Evolutionary conservation across 176 grass and related monocot genomes (phyloP), one percentile per base, ranked within the genome.

Genomic region (Cenchrus purpureus): DNA sequence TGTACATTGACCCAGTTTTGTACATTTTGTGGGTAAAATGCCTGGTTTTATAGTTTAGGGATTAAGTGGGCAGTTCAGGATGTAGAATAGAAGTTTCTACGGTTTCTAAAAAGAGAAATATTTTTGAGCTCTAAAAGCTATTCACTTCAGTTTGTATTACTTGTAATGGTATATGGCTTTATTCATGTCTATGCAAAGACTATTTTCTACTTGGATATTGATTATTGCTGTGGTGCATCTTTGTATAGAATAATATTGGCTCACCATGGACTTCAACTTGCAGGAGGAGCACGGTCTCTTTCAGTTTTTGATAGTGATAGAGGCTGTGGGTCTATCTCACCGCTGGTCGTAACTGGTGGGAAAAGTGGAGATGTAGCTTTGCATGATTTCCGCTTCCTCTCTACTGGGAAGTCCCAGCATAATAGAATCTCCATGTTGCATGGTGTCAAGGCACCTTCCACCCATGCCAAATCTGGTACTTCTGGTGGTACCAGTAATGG

Each of bases 351-450:
- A 73, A 92, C 93, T 71, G 96, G 96, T 58, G 96, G 96, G 46
- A 98, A 92, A 94, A 90, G 37, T 52, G 96, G 96, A 65, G 96
- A 95, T 89, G 64, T 95, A 77, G 87, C 89, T 68, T 87, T 95
- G 83, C 96, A 98, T 81, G 96, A 98, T 82, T 84, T 90, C 17
- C 91, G 96, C 68, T 98, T 94, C 85, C 84, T 95, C 77, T 92
- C 93, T 83, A 90, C 87, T 46, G 91, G 89, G 89, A 98, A 92
- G 86, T 79, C 80, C 54, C 93, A 90, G 78, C 71, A 85, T 50
- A 74, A 89, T 50, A 91, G 74, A 83, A 61, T 84, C 89, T 77
- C 85, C 71, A 82, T 67, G 68, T 81, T 79, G 43, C 84, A 82
- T 81, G 87, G 83, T 72, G 74, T 65, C 49, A 85, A 86, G 77